These are phyloP conservation scores for Plasmodium cynomolgi DNA, from an alignment of 169 alveolate species.

Conservation along the genomic window DNA sequence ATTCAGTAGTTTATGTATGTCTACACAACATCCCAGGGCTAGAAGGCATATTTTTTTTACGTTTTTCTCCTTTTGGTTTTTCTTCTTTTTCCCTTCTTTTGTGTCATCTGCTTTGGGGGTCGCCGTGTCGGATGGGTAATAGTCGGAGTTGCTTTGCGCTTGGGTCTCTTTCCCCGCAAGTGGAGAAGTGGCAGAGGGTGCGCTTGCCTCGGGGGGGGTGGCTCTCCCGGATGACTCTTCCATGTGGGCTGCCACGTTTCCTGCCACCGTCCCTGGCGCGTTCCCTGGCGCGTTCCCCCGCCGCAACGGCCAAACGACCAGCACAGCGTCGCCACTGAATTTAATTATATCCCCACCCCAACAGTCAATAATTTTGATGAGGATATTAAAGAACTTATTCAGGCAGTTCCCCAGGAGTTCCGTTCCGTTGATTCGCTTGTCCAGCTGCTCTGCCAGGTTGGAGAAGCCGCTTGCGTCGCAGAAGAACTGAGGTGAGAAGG, in stretches of 20 bases:
- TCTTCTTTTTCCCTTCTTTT: not conserved
- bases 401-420: constrained; percentile 86
- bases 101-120: not conserved
- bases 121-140: not conserved
- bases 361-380: constrained; percentile 83
- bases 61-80: constrained; percentile 2
- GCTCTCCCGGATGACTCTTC: not conserved
- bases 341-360: constrained; percentile 92
- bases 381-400: constrained; percentile 86
- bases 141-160: not conserved
- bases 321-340: constrained; percentile 91
- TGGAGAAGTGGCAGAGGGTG: no score
- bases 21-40: constrained; percentile 86
- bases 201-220: not conserved
- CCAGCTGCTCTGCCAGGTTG: constrained; percentile 85
- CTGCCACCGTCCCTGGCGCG: no score
- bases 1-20: constrained; percentile 84
- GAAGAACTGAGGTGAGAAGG: constrained; percentile 57
- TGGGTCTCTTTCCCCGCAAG: not conserved
- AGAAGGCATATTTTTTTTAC: constrained; percentile 67
- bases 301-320: constrained; percentile 87
- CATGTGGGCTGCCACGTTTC: not conserved
- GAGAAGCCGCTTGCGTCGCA: constrained; percentile 90
- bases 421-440: constrained; percentile 84
- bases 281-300: not conserved